These are phyloP conservation scores for Chrysosporium queenslandicum DNA, from an alignment of 2,329 filamentous ascomycete species.

Conservation along the genomic window DNA sequence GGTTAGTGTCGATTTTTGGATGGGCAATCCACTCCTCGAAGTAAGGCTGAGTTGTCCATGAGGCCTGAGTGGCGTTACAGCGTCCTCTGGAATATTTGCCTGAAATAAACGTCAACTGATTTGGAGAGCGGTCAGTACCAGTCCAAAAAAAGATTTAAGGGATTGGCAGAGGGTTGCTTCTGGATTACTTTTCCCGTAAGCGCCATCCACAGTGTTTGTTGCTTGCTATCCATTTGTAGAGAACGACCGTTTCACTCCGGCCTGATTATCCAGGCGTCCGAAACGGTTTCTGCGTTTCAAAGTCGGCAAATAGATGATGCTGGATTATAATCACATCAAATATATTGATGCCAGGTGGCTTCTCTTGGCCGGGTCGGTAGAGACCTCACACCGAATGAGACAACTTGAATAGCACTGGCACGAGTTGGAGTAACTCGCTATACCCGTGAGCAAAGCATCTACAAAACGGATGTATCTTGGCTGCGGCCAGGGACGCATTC, in stretches of 20 bases:
- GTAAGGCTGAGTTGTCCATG: constrained; percentile 5
- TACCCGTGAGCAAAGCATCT: not conserved
- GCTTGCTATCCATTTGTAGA: constrained; percentile 1
- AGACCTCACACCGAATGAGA: not conserved
- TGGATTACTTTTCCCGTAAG: not conserved
- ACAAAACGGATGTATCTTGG: not conserved
- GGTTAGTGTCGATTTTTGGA: constrained; percentile 7
- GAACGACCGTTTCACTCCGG: not conserved
- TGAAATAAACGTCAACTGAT: not conserved
- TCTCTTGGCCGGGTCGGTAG: not conserved
- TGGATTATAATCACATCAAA: constrained; percentile 5
- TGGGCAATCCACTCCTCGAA: not conserved
- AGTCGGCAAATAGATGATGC: not conserved
- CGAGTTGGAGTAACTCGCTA: not conserved
- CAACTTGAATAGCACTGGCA: not conserved
- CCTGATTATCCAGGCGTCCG: not conserved
- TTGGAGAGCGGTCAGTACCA: not conserved
- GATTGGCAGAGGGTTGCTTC: not conserved
- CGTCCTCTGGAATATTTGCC: not conserved
- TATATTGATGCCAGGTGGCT: constrained; percentile 1
- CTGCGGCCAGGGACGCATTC: not conserved
- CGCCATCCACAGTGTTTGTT: constrained; percentile 1
- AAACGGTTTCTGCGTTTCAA: constrained; percentile 3
- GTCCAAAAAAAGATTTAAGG: not conserved
- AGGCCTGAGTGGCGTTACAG: not conserved